Evolutionary conservation across 176 grass and related monocot genomes (phyloP).

Genomic region (Ensete ventricosum): DNA sequence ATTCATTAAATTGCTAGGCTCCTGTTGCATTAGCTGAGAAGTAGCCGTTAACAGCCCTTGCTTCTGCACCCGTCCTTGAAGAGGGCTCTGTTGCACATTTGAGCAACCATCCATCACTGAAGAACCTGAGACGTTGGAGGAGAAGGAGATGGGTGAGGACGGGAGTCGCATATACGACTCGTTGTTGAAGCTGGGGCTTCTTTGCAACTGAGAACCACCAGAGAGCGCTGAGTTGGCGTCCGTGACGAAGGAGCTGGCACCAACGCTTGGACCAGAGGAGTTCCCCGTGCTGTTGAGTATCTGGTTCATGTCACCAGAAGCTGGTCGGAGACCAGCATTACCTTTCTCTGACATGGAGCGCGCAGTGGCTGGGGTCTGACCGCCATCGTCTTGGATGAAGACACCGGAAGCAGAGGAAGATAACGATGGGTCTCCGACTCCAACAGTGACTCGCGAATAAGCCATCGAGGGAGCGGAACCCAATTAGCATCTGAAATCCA

Average conservation of each 20-base stretch:
- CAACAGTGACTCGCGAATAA: background rate
- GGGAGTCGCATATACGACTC: slow-evolving; percentile 88
- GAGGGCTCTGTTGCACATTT: slow-evolving; percentile 73
- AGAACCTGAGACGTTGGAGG: slow-evolving; percentile 91
- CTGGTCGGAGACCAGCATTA: slow-evolving; percentile 39
- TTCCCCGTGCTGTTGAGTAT: slow-evolving; percentile 49
- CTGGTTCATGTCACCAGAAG: slow-evolving; percentile 44
- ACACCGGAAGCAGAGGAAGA: slow-evolving; percentile 9
- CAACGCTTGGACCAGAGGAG: slow-evolving; percentile 77
- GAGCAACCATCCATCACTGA: slow-evolving; percentile 81
- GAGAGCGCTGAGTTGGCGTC: slow-evolving; percentile 86
- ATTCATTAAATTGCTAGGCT: slow-evolving; percentile 28
- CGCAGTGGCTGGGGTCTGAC: slow-evolving; percentile 22
- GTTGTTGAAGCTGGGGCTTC: slow-evolving; percentile 74
- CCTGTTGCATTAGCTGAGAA: slow-evolving; percentile 50
- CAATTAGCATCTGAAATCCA: background rate
- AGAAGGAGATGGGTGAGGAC: slow-evolving; percentile 97
- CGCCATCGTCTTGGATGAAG: slow-evolving; percentile 36
- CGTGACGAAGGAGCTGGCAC: slow-evolving; percentile 85
- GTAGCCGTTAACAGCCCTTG: slow-evolving; percentile 49
- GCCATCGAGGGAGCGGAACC: slow-evolving; percentile 1
- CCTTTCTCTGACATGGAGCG: slow-evolving; percentile 38
- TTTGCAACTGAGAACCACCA: slow-evolving; percentile 70
- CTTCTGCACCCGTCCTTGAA: slow-evolving; percentile 74
- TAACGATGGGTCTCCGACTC: background rate